Percentiles rank a stretch among this genome's conserved stretches.
Conservation (phyloP, 2,329 filamentous ascomycete genomes). For the Dendryphion nanum region DNA sequence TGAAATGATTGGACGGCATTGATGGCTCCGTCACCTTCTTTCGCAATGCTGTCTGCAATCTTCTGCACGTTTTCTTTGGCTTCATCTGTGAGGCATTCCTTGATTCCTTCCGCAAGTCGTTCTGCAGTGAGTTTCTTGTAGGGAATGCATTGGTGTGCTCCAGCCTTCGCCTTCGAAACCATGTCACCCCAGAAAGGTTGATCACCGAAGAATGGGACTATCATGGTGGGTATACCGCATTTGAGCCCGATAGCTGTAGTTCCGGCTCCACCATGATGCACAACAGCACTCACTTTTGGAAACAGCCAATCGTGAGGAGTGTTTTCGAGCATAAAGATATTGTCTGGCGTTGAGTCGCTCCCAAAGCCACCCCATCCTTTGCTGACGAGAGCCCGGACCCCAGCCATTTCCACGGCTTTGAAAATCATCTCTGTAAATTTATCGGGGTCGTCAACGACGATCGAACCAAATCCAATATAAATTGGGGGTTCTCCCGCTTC, state of each 20-base stretch:
- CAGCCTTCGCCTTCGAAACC: slow-evolving; percentile 63
- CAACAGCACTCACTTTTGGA: slow-evolving; percentile 62
- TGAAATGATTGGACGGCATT: slow-evolving; percentile 71
- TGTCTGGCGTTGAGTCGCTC: slow-evolving; percentile 49
- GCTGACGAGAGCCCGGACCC: slow-evolving; percentile 69
- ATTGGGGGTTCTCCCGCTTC: slow-evolving; percentile 55
- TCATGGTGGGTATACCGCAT: slow-evolving; percentile 69
- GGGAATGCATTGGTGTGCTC: slow-evolving; percentile 61
- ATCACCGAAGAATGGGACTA: slow-evolving; percentile 78
- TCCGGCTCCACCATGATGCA: slow-evolving; percentile 76
- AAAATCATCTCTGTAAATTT: slow-evolving; percentile 70
- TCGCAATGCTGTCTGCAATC: slow-evolving; percentile 61
- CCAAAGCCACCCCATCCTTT: slow-evolving; percentile 76
- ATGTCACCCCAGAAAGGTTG: slow-evolving; percentile 77
- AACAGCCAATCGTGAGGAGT: slow-evolving; percentile 78
- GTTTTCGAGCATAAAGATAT: slow-evolving; percentile 71
- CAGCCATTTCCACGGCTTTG: slow-evolving; percentile 62
- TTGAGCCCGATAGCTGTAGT: slow-evolving; percentile 74
- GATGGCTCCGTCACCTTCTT: slow-evolving; percentile 64
- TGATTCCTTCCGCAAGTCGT: slow-evolving; percentile 68
- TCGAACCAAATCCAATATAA: slow-evolving; percentile 75
- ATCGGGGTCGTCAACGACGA: slow-evolving; percentile 71
- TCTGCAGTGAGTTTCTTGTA: slow-evolving; percentile 66
- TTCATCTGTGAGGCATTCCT: slow-evolving; percentile 62
- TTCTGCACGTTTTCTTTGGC: slow-evolving; percentile 57